Evolutionary conservation across 2,329 filamentous ascomycete species (phyloP).

Genomic region (Calonectria pseudoreteaudii): DNA sequence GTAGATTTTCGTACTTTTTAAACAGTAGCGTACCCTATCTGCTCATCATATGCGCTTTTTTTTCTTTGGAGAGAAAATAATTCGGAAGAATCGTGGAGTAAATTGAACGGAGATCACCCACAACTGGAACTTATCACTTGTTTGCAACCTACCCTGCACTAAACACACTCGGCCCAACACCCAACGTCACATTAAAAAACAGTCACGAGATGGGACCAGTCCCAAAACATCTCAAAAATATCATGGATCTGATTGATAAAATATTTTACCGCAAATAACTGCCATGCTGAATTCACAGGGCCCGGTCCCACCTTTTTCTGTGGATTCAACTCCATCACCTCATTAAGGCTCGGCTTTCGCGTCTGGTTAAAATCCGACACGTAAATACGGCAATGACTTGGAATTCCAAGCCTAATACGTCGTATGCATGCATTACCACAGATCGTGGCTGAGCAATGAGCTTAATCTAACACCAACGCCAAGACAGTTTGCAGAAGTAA

Average conservation of each 20-base stretch:
- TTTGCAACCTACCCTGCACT: neutral
- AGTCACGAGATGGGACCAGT: neutral
- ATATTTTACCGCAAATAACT: neutral
- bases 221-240: neutral
- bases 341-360: neutral
- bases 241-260: neutral
- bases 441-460: constrained; percentile 13
- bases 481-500: neutral
- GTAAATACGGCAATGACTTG: neutral
- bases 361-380: neutral
- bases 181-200: neutral
- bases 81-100: too few species aligned
- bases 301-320: neutral
- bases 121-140: too few species aligned
- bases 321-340: neutral
- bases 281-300: neutral
- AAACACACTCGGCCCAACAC: neutral
- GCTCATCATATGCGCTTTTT: too few species aligned
- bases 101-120: too few species aligned
- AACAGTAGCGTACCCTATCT: too few species aligned
- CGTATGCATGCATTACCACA: neutral
- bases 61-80: too few species aligned
- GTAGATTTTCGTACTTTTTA: too few species aligned
- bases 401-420: neutral
- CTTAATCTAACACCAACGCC: constrained; percentile 9